Evolutionary conservation across 2,329 filamentous ascomycete species (phyloP).

Genomic region (Monilinia polystroma): DNA sequence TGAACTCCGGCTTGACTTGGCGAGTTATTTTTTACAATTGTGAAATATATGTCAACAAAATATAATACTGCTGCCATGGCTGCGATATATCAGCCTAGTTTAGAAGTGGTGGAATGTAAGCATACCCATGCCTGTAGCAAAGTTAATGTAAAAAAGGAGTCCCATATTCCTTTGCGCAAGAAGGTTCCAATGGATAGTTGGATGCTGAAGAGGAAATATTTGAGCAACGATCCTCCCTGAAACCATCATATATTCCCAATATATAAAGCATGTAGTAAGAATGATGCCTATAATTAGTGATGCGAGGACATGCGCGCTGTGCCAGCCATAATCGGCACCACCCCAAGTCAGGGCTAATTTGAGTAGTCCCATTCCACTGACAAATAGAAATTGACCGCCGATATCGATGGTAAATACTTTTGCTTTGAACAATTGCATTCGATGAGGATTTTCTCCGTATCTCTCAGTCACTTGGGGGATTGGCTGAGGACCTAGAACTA

Average conservation of each 20-base stretch:
- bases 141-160: neutral
- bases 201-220: neutral
- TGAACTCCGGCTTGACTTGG: neutral
- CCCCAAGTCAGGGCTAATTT: neutral
- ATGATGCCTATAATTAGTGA: neutral
- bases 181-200: neutral
- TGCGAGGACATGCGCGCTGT: neutral
- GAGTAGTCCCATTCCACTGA: neutral
- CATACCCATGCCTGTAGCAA: neutral
- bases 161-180: neutral
- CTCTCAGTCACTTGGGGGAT: slow-evolving; percentile 44
- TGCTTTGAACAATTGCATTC: slow-evolving; percentile 34
- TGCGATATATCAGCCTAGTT: neutral
- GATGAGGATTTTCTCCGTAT: slow-evolving; percentile 43
- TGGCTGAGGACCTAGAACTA: slow-evolving; percentile 53
- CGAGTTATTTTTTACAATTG: neutral
- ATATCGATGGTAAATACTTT: slow-evolving; percentile 55
- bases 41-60: neutral
- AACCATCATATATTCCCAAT: neutral
- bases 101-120: neutral
- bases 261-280: neutral
- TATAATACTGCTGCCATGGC: neutral
- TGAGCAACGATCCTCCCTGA: neutral
- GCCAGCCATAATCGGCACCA: neutral
- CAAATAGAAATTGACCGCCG: slow-evolving; percentile 47